Conservation (phyloP, 768 basidiomycete genomes). For the Leccinum barrowsii region DNA sequence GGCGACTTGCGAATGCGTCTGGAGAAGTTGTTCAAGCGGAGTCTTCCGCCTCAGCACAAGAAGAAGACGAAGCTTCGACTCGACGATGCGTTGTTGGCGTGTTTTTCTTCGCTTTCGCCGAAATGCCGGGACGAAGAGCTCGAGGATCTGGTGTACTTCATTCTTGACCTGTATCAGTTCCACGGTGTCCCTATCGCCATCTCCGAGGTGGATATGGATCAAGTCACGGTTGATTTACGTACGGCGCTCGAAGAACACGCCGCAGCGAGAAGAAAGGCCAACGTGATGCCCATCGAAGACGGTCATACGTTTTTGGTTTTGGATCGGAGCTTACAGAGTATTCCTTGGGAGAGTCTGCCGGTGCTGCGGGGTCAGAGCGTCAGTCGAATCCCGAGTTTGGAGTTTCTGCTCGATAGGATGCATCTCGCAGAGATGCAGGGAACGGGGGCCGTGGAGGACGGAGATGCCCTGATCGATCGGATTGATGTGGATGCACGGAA, state of each 20-base stretch:
- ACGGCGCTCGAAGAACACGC: slow-evolving; percentile 70
- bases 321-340: slow-evolving; percentile 82
- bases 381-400: slow-evolving; percentile 87
- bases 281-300: slow-evolving; percentile 36
- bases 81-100: slow-evolving; percentile 74
- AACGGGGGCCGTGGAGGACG: slow-evolving; percentile 8
- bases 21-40: slow-evolving; percentile 72
- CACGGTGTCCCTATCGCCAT: slow-evolving; percentile 85
- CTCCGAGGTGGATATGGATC: slow-evolving; percentile 88
- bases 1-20: slow-evolving; percentile 60
- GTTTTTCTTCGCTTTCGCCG: slow-evolving; percentile 80
- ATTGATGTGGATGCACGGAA: slow-evolving; percentile 61
- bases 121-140: slow-evolving; percentile 89
- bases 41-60: slow-evolving; percentile 58
- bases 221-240: slow-evolving; percentile 85
- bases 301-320: slow-evolving; percentile 84
- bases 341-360: slow-evolving; percentile 97
- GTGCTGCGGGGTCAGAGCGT: slow-evolving; percentile 79
- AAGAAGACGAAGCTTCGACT: slow-evolving; percentile 54
- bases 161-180: slow-evolving; percentile 92
- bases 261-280: slow-evolving; percentile 33
- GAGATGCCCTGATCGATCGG: slow-evolving; percentile 37
- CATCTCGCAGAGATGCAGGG: slow-evolving; percentile 51
- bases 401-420: slow-evolving; percentile 85
- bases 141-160: slow-evolving; percentile 91